Conservation (phyloP, 805 yeast genomes). For the Ogataea siamensis region DNA sequence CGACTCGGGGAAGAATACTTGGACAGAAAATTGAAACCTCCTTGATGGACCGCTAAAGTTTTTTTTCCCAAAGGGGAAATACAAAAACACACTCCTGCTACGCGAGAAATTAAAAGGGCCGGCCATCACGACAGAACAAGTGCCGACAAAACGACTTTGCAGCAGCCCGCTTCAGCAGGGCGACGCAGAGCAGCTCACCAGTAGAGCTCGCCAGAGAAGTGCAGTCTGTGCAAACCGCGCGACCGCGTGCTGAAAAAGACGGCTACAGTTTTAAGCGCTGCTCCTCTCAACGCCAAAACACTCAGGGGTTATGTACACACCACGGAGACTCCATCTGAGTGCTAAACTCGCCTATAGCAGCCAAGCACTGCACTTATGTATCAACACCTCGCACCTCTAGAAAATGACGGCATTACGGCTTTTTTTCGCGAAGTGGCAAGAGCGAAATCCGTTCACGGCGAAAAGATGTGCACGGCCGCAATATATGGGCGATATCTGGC, state of each 20-base stretch:
- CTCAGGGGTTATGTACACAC: too few relatives aligned
- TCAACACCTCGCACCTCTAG: conserved; percentile 19
- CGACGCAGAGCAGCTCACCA: neutral
- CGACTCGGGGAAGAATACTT: conserved; percentile 2
- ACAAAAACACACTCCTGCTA: conserved; percentile 15
- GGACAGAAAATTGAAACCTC: conserved; percentile 7
- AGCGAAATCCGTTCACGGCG: conserved; percentile 5
- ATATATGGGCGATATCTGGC: too few relatives aligned
- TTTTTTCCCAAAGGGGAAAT: conserved; percentile 17
- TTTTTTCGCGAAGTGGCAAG: conserved; percentile 12
- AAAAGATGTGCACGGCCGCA: neutral
- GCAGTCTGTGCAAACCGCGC: too few relatives aligned
- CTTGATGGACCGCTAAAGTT: conserved; percentile 5
- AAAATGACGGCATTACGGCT: conserved; percentile 10
- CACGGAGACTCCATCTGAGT: too few relatives aligned
- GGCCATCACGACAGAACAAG: too few relatives aligned
- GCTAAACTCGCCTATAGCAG: neutral
- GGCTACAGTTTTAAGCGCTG: too few relatives aligned
- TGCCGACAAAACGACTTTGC: too few relatives aligned
- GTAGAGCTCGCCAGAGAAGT: neutral
- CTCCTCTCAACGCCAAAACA: too few relatives aligned
- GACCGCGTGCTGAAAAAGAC: too few relatives aligned
- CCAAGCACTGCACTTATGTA: neutral
- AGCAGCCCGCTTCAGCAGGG: neutral
- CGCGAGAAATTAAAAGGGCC: conserved; percentile 1